These are phyloP conservation scores for Hemerocallis citrina DNA, from an alignment of 106 monocot species.

Conservation along the genomic window DNA sequence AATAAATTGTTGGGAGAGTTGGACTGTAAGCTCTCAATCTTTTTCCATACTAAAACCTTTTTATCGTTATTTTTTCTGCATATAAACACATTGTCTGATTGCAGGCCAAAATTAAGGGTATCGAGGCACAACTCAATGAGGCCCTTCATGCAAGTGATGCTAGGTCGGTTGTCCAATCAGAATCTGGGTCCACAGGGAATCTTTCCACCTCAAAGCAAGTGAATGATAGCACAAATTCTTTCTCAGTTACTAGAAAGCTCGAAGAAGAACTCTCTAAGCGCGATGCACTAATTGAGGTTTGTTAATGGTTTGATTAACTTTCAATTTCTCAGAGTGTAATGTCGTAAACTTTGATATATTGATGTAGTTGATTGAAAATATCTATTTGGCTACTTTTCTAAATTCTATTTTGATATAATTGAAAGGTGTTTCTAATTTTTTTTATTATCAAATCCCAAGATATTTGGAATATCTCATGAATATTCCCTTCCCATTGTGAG, in stretches of 20 bases:
- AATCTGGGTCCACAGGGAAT: constrained; percentile 43
- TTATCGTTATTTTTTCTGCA: not conserved
- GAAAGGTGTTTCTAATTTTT: too few species aligned
- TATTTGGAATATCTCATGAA: too few species aligned
- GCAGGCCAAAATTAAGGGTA: constrained; percentile 58
- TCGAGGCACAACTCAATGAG: constrained; percentile 72
- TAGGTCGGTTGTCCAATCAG: constrained; percentile 50
- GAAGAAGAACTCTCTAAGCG: constrained; percentile 93
- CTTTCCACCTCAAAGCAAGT: constrained; percentile 36
- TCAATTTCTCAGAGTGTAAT: not conserved
- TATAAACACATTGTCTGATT: constrained; percentile 8
- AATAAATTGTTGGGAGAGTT: too few species aligned
- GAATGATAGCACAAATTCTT: constrained; percentile 50
- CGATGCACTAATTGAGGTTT: constrained; percentile 94
- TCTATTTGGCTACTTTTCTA: too few species aligned
- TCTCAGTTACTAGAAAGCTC: constrained; percentile 64
- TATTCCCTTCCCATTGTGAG: too few species aligned
- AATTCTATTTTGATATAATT: too few species aligned
- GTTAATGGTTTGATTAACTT: not conserved
- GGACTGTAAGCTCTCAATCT: not conserved
- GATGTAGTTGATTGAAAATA: too few species aligned
- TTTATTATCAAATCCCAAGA: too few species aligned
- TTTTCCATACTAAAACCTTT: not conserved
- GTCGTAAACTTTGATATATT: too few species aligned
- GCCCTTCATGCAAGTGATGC: constrained; percentile 40